These are phyloP conservation scores for Phytophthora brassicae DNA, from an alignment of 352 stramenopile species.

Conservation along the genomic window DNA sequence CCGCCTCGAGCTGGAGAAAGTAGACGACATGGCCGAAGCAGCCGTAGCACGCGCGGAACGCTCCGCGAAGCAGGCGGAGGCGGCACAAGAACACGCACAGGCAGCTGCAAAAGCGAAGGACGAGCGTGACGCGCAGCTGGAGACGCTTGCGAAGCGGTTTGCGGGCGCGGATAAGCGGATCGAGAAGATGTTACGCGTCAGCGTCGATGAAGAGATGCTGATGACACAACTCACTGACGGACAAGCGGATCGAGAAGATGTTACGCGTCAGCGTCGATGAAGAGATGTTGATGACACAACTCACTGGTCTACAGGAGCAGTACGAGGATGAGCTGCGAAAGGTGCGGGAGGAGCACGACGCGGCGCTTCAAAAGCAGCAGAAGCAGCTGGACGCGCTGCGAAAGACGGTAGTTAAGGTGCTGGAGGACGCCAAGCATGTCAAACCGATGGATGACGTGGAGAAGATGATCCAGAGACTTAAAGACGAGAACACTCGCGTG, in stretches of 20 bases:
- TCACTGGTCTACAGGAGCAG: slow-evolving; percentile 52
- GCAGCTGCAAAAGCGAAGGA: slow-evolving; percentile 11
- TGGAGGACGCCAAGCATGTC: slow-evolving; percentile 15
- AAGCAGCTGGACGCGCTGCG: slow-evolving; percentile 20
- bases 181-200: slow-evolving; percentile 15
- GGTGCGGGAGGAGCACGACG: slow-evolving; percentile 29
- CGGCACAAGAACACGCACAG: slow-evolving; percentile 6
- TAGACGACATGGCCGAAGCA: slow-evolving; percentile 37
- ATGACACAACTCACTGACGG: slow-evolving; percentile 48
- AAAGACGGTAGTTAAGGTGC: slow-evolving; percentile 12
- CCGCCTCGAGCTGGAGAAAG: slow-evolving; percentile 43
- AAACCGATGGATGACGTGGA: slow-evolving; percentile 14
- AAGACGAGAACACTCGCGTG: slow-evolving; percentile 16
- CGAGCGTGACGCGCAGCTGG: slow-evolving; percentile 1
- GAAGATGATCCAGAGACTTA: slow-evolving; percentile 8
- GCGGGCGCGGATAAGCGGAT: slow-evolving; percentile 31
- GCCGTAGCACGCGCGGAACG: slow-evolving; percentile 38
- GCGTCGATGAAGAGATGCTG: slow-evolving; percentile 56
- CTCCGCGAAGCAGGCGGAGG: slow-evolving; percentile 18
- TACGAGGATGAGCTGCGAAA: slow-evolving; percentile 44
- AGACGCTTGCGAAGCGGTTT: slow-evolving; percentile 30
- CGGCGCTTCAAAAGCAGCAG: slow-evolving; percentile 27
- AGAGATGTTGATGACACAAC: slow-evolving; percentile 55
- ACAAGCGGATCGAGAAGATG: slow-evolving; percentile 30
- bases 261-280: slow-evolving; percentile 42